These are phyloP conservation scores for Betula pendula DNA, from an alignment of 306 rosid species.

Conservation along the genomic window DNA sequence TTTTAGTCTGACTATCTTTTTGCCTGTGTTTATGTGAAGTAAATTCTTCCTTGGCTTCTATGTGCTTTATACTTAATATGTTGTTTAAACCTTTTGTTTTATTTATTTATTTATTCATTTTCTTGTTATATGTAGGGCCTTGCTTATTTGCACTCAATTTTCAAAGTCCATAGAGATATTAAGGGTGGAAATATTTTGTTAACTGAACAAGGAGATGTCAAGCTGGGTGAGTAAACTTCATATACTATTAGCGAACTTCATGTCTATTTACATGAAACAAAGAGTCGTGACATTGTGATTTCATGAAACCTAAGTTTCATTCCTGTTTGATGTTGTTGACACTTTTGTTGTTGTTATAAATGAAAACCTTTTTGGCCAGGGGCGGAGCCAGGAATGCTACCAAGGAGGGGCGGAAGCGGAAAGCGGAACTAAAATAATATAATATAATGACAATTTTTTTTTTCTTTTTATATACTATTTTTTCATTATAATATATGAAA, in stretches of 20 bases:
- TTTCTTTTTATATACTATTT: no score
- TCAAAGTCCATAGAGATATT: constrained; percentile 96
- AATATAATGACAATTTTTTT: no score
- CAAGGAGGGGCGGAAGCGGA: no score
- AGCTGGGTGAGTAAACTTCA: constrained; percentile 74
- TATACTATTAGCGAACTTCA: neutral
- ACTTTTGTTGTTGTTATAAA: neutral
- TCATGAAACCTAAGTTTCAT: neutral
- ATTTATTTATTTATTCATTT: neutral
- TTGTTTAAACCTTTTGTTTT: constrained; percentile 11
- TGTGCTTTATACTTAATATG: constrained; percentile 8
- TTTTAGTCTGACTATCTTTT: neutral
- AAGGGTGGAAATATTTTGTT: constrained; percentile 97
- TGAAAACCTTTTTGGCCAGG: constrained; percentile 12
- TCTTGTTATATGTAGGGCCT: constrained; percentile 64
- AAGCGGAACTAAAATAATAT: no score
- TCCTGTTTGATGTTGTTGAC: neutral
- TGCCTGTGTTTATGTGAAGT: neutral
- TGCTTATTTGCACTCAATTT: constrained; percentile 92
- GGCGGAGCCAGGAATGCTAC: no score
- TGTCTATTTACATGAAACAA: neutral
- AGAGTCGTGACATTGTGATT: neutral
- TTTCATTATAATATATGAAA: no score
- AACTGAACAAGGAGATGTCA: constrained; percentile 99
- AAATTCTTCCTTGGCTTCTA: neutral